Percentiles rank a stretch among this genome's conserved stretches.
Conservation (phyloP, 1,284 basidiomycete genomes). For the Puccinia coronata region DNA sequence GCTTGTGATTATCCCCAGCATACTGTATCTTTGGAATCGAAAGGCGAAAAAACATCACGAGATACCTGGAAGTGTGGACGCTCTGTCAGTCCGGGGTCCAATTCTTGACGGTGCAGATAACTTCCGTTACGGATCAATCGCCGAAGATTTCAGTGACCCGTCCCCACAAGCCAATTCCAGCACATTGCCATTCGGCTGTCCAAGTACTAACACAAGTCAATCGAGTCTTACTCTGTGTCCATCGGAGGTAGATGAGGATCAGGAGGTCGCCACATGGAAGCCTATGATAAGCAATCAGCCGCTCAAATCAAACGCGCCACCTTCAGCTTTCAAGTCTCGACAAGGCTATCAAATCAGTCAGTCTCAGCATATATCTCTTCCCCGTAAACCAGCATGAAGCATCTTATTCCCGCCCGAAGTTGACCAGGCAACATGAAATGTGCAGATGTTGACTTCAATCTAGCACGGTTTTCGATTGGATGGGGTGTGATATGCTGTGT, state of each 20-base stretch:
- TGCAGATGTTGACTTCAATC: neutral
- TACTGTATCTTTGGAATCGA: conserved; percentile 2
- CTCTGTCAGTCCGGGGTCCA: no score
- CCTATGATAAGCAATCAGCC: neutral
- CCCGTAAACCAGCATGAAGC: neutral
- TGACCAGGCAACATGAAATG: neutral
- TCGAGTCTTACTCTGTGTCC: conserved; percentile 25
- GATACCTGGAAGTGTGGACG: no score
- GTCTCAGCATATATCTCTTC: neutral
- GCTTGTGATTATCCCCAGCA: neutral
- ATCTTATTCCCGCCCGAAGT: no score
- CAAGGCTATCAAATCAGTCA: neutral
- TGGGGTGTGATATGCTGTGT: conserved; percentile 1
- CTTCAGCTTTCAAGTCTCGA: neutral
- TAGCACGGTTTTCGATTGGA: conserved; percentile 3
- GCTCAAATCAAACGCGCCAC: neutral
- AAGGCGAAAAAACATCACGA: neutral
- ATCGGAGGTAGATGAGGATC: neutral
- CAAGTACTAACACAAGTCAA: conserved; percentile 10
- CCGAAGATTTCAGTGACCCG: neutral
- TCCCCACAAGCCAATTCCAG: neutral
- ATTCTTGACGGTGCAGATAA: no score
- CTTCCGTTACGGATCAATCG: neutral
- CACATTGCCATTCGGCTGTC: neutral
- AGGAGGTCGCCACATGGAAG: neutral